Evolutionary conservation across 108 stramenopile genomes (phyloP).

Genomic region (Skeletonema marinoi): DNA sequence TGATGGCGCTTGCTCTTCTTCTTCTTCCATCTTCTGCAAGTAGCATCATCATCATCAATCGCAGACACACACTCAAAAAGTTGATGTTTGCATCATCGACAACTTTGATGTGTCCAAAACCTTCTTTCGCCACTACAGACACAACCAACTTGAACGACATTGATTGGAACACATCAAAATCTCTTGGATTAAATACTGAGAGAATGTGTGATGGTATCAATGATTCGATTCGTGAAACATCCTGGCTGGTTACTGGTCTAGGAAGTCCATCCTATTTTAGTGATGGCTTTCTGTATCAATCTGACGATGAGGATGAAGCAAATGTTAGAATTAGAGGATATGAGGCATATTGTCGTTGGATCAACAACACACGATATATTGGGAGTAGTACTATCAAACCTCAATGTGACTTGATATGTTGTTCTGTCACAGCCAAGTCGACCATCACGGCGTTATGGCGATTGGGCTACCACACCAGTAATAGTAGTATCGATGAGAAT

Average conservation of each 20-base stretch:
- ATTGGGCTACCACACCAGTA: no score
- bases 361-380: background rate
- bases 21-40: no score
- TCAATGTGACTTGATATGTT: constrained; percentile 16
- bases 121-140: no score
- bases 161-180: constrained; percentile 5
- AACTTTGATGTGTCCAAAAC: no score
- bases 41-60: no score
- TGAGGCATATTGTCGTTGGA: constrained; percentile 9
- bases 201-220: constrained; percentile 28
- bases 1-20: no score
- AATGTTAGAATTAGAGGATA: constrained; percentile 3
- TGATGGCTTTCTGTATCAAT: constrained; percentile 6
- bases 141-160: background rate
- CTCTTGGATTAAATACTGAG: constrained; percentile 8
- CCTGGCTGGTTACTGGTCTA: constrained; percentile 19
- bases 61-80: no score
- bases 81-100: no score
- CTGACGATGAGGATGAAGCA: background rate
- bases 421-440: constrained; percentile 11
- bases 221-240: constrained; percentile 8
- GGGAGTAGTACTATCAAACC: background rate
- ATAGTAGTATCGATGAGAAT: no score
- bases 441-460: constrained; percentile 13
- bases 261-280: constrained; percentile 17